These are phyloP conservation scores for Triticum monococcum DNA, from an alignment of 176 grass and related monocot species.

Conservation along the genomic window DNA sequence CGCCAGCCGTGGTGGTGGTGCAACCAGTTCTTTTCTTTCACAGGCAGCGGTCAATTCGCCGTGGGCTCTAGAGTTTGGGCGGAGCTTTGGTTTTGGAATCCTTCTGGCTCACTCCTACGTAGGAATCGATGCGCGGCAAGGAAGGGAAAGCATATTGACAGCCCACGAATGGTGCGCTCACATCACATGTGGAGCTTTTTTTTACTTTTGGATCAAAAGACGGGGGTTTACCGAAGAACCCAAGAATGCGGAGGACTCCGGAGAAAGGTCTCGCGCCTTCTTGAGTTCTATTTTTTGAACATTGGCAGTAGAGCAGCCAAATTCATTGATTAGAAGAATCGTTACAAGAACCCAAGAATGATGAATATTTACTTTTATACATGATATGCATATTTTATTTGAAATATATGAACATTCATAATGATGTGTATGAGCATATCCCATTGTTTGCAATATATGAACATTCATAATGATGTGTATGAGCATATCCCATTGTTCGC, in stretches of 20 bases:
- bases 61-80: conserved; percentile 9
- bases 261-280: not conserved
- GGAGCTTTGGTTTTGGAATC: conserved; percentile 66
- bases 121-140: conserved; percentile 19
- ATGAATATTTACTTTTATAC: too few relatives aligned
- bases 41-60: not conserved
- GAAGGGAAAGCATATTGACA: conserved; percentile 37
- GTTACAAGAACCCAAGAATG: too few relatives aligned
- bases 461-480: too few relatives aligned
- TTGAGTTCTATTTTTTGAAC: too few relatives aligned
- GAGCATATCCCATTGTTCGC: too few relatives aligned
- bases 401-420: too few relatives aligned
- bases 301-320: too few relatives aligned
- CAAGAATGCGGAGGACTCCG: conserved; percentile 11
- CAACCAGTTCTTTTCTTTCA: not conserved
- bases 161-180: conserved; percentile 9
- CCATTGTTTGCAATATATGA: too few relatives aligned
- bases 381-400: too few relatives aligned
- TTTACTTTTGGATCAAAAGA: not conserved
- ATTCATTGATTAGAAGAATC: too few relatives aligned
- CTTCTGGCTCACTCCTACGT: conserved; percentile 52
- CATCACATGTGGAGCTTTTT: not conserved
- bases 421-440: too few relatives aligned
- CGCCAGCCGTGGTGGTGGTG: not conserved
- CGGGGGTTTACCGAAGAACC: not conserved